Evolutionary conservation across 305 asterid species (phyloP), one percentile per base, ranked within the genome.

Genomic region (Fraxinus nigra): DNA sequence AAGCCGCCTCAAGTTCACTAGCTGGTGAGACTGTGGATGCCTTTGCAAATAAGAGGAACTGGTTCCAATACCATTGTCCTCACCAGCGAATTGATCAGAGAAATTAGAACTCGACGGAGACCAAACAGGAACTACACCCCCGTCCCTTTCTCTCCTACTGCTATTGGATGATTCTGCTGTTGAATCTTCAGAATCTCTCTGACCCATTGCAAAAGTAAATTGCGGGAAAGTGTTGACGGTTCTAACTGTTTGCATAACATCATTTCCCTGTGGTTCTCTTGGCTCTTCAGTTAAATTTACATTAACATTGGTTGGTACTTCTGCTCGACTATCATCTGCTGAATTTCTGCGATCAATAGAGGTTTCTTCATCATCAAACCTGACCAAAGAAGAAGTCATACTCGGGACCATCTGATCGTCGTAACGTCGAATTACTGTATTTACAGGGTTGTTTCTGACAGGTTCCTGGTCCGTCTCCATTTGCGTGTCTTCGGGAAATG

Each of bases 341-440:
- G 90, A 69, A 76, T 80, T 84, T 81, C 96, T 83, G 35, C 87
- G 84, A 38, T 89, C 91, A 13, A 82, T 78, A 0, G 97, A 93
- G 3, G 90, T 88, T 75, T 90, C 97, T 82, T 93, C 97, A 24
- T 90, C 97, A 72, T 88, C 97, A 63, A 79, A 86, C 81, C 95
- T 87, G 48, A 92, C 73, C 6, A 88, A 85, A 10, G 97, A 91
- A 40, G 94, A 85, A 9, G 99, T 91, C 82, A 96, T 91, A 91
- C 94, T 96, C 3, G 99, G 99, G 22, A 96, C 98, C 98, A 94
- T 96, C 87, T 96, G 99, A 86, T 96, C 98, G 81, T 87, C 95
- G n/a, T 91, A 94, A n/a, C 89, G 90, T 48, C 95, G 83, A 8
- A 78, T 78, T 10, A 74, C 61, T 14, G 61, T 51, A 51, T 51